Evolutionary conservation across 1,139 yeast genomes (phyloP), one percentile per base, ranked within the genome.

Genomic region (Kurtzmaniella natalensis): DNA sequence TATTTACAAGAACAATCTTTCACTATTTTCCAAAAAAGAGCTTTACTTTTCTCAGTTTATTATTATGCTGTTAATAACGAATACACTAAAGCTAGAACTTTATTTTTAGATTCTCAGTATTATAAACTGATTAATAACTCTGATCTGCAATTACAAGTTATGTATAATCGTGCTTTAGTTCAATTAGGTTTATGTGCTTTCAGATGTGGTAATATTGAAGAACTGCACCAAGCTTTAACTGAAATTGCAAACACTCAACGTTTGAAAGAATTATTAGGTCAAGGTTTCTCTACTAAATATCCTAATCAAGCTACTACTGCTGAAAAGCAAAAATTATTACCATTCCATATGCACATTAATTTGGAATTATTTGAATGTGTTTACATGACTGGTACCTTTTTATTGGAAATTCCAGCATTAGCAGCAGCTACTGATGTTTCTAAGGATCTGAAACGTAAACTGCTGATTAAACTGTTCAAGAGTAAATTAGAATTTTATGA

Each of bases 271-370:
- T 75, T 92, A 43, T 75, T 94, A 46, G 97, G 97, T 39, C 99
- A 92, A 69, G 95, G 95, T 39, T 76, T 81, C 52, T 83, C 76
- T 56, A 77, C 87, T 57, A 79, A 74, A 55, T 68, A 66, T 55
- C 79, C 77, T 40, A 76, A 70, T 51, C 77, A 64, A 54, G 72
- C 76, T 22, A 63, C 78, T 36, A 61, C 67, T 15, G 75, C 72
- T 43, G 92, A 82, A 56, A 83, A 77, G 54, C 94, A 83, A 59
- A 83, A 89, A 57, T 76, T 88, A 58, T 73, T 92, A 56, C 99
- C 99, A 40, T 94, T 85, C 83, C 98, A 94, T 65, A 89, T 87
- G 83, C 99, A 94, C 66, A 88, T 94, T 60, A 94, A 94, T 63
- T 72, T 89, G 51, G 98, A 94, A 68, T 77, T 94, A 50, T 75